Percentiles rank a stretch among this genome's conserved stretches.
phyloP scores from a whole-genome alignment of 805 yeast genomes.

The Yarrowia bubula region DNA sequence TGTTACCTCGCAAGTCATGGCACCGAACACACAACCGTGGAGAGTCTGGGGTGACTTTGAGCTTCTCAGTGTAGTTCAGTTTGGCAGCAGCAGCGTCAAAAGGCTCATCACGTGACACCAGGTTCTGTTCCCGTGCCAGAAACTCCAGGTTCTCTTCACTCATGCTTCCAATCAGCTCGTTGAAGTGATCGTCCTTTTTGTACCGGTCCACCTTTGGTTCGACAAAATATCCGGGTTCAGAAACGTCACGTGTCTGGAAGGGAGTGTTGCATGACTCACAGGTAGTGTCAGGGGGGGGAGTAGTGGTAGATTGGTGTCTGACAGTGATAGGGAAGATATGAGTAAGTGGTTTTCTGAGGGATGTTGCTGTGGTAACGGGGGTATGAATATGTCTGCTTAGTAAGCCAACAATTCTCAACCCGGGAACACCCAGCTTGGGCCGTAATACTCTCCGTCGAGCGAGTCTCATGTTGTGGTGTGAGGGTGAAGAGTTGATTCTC shows the following conservation, averaged over 20 bases:
- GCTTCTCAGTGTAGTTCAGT: neutral
- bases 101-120: neutral
- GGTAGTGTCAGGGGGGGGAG: neutral
- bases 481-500: neutral
- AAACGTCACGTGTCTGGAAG: neutral
- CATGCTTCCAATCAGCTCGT: neutral
- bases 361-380: neutral
- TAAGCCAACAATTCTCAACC: neutral
- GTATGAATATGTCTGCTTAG: neutral
- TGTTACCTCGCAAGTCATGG: neutral
- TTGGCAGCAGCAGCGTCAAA: neutral
- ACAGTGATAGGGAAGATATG: neutral
- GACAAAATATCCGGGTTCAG: neutral
- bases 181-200: slow-evolving; percentile 1
- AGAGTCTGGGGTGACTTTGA: neutral
- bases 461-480: neutral
- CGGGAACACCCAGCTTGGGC: neutral
- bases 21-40: slow-evolving; percentile 5
- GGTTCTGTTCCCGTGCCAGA: slow-evolving; percentile 9
- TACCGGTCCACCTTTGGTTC: neutral
- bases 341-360: neutral
- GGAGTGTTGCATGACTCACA: slow-evolving; percentile 11
- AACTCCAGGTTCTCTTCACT: slow-evolving; percentile 13
- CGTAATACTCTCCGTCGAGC: neutral
- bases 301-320: neutral